phyloP scores from a whole-genome alignment of 2,329 filamentous ascomycete genomes.

The Talaromyces albobiverticillius region DNA sequence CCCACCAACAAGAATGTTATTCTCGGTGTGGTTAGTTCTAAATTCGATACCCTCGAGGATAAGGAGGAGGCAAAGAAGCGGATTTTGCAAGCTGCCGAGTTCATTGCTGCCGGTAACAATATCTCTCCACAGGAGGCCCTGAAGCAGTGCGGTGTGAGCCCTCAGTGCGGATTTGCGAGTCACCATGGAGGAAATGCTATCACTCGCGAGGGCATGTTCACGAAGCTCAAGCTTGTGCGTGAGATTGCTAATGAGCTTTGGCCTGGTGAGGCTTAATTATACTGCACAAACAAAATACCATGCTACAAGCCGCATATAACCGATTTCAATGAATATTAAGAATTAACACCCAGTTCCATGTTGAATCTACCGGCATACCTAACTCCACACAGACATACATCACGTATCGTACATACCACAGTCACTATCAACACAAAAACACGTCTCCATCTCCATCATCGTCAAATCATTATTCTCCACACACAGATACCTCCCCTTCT shows the following conservation, averaged over 20 bases:
- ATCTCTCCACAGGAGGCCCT: constrained; percentile 66
- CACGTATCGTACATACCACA: not conserved
- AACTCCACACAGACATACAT: not conserved
- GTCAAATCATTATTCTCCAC: constrained; percentile 10
- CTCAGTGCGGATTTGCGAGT: constrained; percentile 72
- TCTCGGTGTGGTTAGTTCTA: constrained; percentile 62
- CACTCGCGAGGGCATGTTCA: constrained; percentile 66
- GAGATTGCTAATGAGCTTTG: constrained; percentile 72
- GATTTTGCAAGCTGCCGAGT: constrained; percentile 61
- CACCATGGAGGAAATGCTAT: constrained; percentile 72
- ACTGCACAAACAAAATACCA: too few species aligned
- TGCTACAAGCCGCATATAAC: too few species aligned
- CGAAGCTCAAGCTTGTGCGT: constrained; percentile 68
- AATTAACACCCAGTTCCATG: not conserved
- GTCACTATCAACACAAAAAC: constrained; percentile 9
- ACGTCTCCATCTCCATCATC: constrained; percentile 10
- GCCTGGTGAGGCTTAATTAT: constrained; percentile 51
- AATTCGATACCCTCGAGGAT: constrained; percentile 61
- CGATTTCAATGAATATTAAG: not conserved
- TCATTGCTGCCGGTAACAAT: constrained; percentile 65
- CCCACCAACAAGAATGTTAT: constrained; percentile 63
- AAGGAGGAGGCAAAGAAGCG: constrained; percentile 62
- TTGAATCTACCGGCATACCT: not conserved
- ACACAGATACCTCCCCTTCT: not conserved
- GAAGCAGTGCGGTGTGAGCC: constrained; percentile 64